phyloP scores from a whole-genome alignment of 2,329 filamentous ascomycete species.

The Simplicillium sp. region DNA sequence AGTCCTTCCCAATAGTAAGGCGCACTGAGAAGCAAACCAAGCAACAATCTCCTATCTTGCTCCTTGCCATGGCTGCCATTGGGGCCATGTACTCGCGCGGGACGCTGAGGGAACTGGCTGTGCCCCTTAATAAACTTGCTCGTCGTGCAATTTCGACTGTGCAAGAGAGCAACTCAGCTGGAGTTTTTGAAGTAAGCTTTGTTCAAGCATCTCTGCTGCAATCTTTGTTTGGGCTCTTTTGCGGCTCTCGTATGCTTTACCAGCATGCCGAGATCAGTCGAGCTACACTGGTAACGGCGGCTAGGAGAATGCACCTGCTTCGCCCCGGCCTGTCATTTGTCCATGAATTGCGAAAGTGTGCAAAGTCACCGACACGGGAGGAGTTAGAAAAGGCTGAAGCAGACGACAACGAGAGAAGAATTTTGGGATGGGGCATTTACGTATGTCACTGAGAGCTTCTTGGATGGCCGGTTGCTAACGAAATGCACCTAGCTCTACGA shows the following conservation, averaged over 20 bases:
- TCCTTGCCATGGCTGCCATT: slow-evolving; percentile 5
- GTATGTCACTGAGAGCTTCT: not conserved
- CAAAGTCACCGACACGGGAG: not conserved
- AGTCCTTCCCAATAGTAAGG: slow-evolving; percentile 1
- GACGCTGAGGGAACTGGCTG: not conserved
- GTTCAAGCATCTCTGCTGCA: slow-evolving; percentile 4
- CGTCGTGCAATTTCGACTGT: slow-evolving; percentile 1
- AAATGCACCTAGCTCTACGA: slow-evolving; percentile 2
- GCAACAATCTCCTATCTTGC: slow-evolving; percentile 1
- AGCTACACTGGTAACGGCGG: slow-evolving; percentile 3
- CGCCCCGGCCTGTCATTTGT: slow-evolving; percentile 4
- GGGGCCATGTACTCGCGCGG: slow-evolving; percentile 3
- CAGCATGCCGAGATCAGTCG: slow-evolving; percentile 5
- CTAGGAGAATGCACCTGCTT: slow-evolving; percentile 5
- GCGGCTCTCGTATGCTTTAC: slow-evolving; percentile 4
- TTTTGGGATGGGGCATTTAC: slow-evolving; percentile 4
- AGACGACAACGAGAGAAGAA: slow-evolving; percentile 3
- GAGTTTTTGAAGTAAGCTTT: not conserved
- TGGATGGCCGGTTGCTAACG: not conserved
- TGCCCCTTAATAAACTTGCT: slow-evolving; percentile 2
- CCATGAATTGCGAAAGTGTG: slow-evolving; percentile 1
- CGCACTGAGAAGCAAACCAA: slow-evolving; percentile 1
- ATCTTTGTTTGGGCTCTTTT: slow-evolving; percentile 5
- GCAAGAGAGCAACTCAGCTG: slow-evolving; percentile 1
- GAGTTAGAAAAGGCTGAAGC: slow-evolving; percentile 1